These are phyloP conservation scores for Benincasa hispida DNA, from an alignment of 306 rosid genomes.

Conservation along the genomic window DNA sequence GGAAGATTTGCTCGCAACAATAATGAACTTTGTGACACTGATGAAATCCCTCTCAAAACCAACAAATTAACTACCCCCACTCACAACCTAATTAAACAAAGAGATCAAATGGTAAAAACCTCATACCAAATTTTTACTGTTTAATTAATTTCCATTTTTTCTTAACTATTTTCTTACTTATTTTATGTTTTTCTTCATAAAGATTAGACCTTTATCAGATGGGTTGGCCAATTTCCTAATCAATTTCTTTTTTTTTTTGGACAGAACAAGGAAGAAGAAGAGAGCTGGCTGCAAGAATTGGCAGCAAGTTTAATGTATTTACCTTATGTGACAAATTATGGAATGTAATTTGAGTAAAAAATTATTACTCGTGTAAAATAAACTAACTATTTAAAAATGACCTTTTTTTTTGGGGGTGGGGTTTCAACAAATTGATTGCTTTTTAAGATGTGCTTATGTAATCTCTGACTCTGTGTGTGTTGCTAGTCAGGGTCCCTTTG, in stretches of 20 bases:
- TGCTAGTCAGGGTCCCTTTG: not conserved
- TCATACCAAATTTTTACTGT: not conserved
- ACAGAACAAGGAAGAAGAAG: conserved; percentile 43
- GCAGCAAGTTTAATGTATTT: conserved; percentile 45
- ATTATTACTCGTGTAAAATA: not conserved
- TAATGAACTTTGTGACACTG: conserved; percentile 32
- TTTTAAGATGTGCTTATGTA: not conserved
- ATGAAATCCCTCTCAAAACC: conserved; percentile 12
- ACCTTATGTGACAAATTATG: conserved; percentile 29
- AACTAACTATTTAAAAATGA: not conserved
- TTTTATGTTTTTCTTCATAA: not conserved
- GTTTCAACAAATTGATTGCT: not conserved
- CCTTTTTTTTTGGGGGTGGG: not conserved
- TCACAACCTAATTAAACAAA: not conserved
- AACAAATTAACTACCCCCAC: not conserved
- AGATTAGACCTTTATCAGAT: not conserved
- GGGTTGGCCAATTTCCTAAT: not conserved
- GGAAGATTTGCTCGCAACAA: conserved; percentile 96
- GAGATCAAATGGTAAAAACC: not conserved
- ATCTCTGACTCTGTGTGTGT: not conserved
- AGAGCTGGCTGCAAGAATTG: conserved; percentile 82
- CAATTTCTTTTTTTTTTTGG: not conserved
- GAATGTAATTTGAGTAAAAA: not conserved
- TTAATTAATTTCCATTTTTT: not conserved
- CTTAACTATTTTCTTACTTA: not conserved